These are phyloP conservation scores for Populus trichocarpa DNA, from an alignment of 441 rosid species.

Conservation along the genomic window DNA sequence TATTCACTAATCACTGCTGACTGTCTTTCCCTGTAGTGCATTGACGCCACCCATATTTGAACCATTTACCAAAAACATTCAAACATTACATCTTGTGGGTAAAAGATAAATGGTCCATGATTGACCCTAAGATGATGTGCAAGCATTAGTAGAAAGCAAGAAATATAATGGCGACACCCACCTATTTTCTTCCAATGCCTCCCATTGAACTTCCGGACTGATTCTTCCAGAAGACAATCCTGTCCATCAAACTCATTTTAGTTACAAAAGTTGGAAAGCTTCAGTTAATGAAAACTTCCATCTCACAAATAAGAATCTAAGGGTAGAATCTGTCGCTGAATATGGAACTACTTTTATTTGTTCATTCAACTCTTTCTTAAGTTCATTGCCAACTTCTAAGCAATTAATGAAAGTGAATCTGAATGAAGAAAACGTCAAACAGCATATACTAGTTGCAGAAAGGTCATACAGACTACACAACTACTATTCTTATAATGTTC, in stretches of 20 bases:
- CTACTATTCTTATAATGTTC: neutral
- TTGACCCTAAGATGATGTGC: neutral
- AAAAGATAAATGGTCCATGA: neutral
- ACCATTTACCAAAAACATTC: neutral
- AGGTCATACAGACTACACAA: neutral
- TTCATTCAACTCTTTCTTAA: neutral
- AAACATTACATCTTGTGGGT: neutral
- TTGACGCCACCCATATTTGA: neutral
- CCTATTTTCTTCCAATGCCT: conserved; percentile 53
- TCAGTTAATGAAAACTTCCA: neutral
- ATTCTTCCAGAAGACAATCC: conserved; percentile 33
- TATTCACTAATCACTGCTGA: neutral
- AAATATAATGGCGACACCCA: conserved; percentile 2
- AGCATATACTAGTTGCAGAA: neutral
- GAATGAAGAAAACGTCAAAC: neutral
- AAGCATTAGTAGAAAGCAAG: neutral
- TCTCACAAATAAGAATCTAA: neutral
- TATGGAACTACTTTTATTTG: neutral
- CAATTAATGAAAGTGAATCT: neutral
- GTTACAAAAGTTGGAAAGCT: neutral
- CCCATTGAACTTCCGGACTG: conserved; percentile 33
- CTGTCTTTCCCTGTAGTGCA: neutral
- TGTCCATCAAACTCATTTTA: conserved; percentile 18
- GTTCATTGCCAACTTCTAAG: neutral
- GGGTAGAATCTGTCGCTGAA: neutral